Evolutionary conservation across 1,284 basidiomycete species (phyloP).

Genomic region (Apiotrichum veenhuisii): DNA sequence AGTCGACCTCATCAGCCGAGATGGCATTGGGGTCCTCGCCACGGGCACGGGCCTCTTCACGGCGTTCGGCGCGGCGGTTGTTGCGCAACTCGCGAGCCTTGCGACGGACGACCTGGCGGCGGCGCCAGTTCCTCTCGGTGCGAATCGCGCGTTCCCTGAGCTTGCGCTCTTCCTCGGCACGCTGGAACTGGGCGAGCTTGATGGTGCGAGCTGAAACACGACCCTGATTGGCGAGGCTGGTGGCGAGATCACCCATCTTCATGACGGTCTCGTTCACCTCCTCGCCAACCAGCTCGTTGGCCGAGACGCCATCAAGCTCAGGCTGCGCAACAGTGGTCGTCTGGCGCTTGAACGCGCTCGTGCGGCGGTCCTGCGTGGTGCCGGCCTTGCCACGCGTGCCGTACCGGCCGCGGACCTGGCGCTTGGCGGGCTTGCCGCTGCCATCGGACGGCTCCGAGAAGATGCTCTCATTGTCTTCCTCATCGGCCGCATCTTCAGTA

Average conservation of each 20-base stretch:
- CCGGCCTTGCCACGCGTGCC: conserved; percentile 3
- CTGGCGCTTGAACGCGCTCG: conserved; percentile 1
- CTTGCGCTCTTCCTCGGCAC: conserved; percentile 14
- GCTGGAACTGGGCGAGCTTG: conserved; percentile 24
- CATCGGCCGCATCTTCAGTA: neutral
- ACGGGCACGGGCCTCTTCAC: conserved; percentile 15
- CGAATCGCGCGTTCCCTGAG: conserved; percentile 15
- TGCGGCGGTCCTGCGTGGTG: conserved; percentile 4
- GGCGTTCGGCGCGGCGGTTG: conserved; percentile 23
- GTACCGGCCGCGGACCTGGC: conserved; percentile 2
- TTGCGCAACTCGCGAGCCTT: conserved; percentile 32
- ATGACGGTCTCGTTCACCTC: conserved; percentile 23
- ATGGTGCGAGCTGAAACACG: conserved; percentile 31
- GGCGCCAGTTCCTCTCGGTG: conserved; percentile 24
- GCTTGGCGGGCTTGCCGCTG: neutral
- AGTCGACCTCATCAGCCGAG: conserved; percentile 36
- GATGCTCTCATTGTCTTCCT: neutral
- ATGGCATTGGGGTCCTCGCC: conserved; percentile 26
- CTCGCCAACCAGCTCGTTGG: conserved; percentile 30
- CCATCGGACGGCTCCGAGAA: neutral
- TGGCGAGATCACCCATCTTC: conserved; percentile 31
- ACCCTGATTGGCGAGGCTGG: conserved; percentile 26
- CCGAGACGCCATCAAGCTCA: conserved; percentile 26
- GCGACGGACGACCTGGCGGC: conserved; percentile 32
- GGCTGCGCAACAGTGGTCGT: conserved; percentile 5